Conservation (phyloP, 495 filamentous ascomycete species). For the Aspergillus wentii region DNA sequence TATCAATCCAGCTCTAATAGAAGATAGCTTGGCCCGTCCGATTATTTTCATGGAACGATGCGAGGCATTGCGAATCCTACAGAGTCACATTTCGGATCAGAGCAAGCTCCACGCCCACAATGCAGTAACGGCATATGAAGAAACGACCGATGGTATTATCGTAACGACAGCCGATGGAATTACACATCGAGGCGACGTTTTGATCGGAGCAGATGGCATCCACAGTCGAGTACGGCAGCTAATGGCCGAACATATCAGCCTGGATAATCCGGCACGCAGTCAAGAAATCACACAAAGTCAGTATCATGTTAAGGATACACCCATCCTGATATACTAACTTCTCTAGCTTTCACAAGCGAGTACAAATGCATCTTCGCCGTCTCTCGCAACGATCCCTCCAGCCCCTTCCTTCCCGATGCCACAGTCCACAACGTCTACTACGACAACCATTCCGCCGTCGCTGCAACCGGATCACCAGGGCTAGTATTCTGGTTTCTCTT, state of each 20-base stretch:
- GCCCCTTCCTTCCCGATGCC: constrained; percentile 10
- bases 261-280: constrained; percentile 5
- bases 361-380: constrained; percentile 17
- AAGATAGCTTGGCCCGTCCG: constrained; percentile 11
- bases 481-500: constrained; percentile 20
- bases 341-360: constrained; percentile 13
- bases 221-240: constrained; percentile 35
- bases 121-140: constrained; percentile 10
- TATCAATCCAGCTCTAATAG: no score
- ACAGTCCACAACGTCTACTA: constrained; percentile 15
- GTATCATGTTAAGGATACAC: constrained; percentile 2
- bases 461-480: constrained; percentile 9
- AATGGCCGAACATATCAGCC: constrained; percentile 28
- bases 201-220: constrained; percentile 46
- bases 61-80: constrained; percentile 7
- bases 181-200: constrained; percentile 26
- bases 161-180: constrained; percentile 8
- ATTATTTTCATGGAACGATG: constrained; percentile 15
- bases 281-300: no score
- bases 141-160: constrained; percentile 6
- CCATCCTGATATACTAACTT: no score
- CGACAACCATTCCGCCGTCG: constrained; percentile 5
- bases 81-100: constrained; percentile 8
- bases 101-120: constrained; percentile 10
- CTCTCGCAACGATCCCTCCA: constrained; percentile 14